These are phyloP conservation scores for Lipomyces sp. DNA, from an alignment of 805 yeast genomes.

Conservation along the genomic window DNA sequence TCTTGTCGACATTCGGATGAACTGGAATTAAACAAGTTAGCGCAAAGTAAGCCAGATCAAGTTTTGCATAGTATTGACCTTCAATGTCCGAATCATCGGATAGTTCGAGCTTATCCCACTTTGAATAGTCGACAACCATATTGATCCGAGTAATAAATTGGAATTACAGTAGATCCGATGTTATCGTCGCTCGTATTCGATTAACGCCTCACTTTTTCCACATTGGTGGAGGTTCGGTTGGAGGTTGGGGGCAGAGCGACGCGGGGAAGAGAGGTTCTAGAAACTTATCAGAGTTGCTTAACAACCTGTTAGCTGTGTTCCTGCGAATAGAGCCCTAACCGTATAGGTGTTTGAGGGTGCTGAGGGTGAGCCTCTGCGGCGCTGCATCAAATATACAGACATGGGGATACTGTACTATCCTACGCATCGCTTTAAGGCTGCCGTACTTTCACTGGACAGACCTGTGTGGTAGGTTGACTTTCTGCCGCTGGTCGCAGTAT, in stretches of 20 bases:
- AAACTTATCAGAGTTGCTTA: neutral
- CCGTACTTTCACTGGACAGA: neutral
- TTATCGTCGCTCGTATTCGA: neutral
- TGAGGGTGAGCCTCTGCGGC: neutral
- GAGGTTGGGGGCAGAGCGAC: too few relatives aligned
- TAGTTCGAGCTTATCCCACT: conserved; percentile 95
- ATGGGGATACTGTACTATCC: neutral
- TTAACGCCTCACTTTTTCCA: neutral
- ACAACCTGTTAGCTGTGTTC: too few relatives aligned
- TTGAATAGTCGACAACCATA: conserved; percentile 92
- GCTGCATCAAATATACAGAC: neutral
- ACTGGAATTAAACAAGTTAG: conserved; percentile 49
- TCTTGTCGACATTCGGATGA: conserved; percentile 96
- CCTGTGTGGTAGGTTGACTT: neutral
- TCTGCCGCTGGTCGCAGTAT: conserved; percentile 47
- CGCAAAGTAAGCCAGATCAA: neutral
- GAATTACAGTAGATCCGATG: neutral
- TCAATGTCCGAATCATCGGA: conserved; percentile 97
- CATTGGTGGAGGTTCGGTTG: too few relatives aligned
- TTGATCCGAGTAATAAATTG: conserved; percentile 7
- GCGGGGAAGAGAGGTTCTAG: neutral
- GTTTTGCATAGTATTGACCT: conserved; percentile 35
- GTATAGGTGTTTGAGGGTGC: neutral
- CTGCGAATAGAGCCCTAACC: neutral
- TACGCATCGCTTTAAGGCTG: neutral